These are phyloP conservation scores for Nemania abortiva DNA, from an alignment of 2,329 filamentous ascomycete species.

Conservation along the genomic window DNA sequence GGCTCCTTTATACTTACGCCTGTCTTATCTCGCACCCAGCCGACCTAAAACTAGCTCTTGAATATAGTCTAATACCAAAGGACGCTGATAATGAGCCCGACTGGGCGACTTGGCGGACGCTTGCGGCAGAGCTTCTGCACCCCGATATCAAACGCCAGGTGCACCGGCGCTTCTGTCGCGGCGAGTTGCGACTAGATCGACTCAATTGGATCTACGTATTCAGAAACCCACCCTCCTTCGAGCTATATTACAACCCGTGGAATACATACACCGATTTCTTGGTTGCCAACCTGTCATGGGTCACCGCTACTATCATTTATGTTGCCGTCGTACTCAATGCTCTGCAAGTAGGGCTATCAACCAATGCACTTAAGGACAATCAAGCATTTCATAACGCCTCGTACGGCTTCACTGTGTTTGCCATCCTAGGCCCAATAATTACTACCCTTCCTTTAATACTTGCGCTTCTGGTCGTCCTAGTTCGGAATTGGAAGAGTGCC, in stretches of 20 bases:
- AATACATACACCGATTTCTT: not conserved
- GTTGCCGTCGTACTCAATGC: slow-evolving; percentile 60
- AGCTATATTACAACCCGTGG: not conserved
- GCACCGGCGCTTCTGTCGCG: slow-evolving; percentile 5
- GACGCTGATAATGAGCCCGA: not conserved
- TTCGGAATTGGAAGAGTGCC: slow-evolving; percentile 1
- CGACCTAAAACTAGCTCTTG: slow-evolving; percentile 5
- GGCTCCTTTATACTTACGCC: slow-evolving; percentile 7
- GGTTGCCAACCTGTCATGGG: not conserved
- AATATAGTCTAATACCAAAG: slow-evolving; percentile 1
- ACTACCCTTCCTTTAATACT: not conserved
- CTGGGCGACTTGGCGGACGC: slow-evolving; percentile 10
- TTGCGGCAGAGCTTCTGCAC: not conserved
- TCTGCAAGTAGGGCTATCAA: slow-evolving; percentile 63
- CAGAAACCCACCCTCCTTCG: not conserved
- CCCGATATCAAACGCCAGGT: not conserved
- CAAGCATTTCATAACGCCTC: slow-evolving; percentile 57
- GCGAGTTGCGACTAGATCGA: slow-evolving; percentile 8
- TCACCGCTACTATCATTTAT: slow-evolving; percentile 57
- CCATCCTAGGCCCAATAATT: not conserved
- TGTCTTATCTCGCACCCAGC: slow-evolving; percentile 4
- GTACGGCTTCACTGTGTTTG: slow-evolving; percentile 52
- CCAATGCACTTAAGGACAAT: slow-evolving; percentile 51
- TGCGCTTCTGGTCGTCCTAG: not conserved
- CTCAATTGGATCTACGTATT: slow-evolving; percentile 11